Conservation (phyloP, 2,329 filamentous ascomycete genomes). For the Pseudogymnoascus sp. region DNA sequence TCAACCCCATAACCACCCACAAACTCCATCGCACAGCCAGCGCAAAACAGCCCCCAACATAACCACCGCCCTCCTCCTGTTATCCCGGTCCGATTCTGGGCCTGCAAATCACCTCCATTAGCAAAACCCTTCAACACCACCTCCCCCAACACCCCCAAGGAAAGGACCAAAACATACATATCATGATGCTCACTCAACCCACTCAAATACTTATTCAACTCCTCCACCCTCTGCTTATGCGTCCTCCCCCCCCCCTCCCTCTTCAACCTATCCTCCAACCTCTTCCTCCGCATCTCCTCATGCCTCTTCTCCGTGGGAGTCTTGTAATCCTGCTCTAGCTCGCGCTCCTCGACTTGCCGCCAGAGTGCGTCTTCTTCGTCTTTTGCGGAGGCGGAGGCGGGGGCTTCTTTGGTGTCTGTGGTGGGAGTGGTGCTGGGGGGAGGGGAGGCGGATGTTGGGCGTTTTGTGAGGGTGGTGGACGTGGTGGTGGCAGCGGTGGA, state of each 20-base stretch:
- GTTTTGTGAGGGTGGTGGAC: background rate
- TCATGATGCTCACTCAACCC: slow-evolving; percentile 95
- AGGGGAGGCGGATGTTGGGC: background rate
- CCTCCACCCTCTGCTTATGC: slow-evolving; percentile 93
- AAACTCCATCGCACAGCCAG: background rate
- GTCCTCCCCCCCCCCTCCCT: slow-evolving; percentile 65
- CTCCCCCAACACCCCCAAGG: background rate
- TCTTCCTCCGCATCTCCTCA: slow-evolving; percentile 73
- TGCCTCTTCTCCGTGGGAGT: slow-evolving; percentile 78
- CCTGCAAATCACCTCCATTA: slow-evolving; percentile 20
- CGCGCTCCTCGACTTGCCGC: slow-evolving; percentile 17
- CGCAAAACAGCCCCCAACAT: background rate
- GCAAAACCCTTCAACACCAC: too few relatives aligned
- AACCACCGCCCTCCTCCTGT: slow-evolving; percentile 19
- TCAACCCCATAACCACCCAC: background rate
- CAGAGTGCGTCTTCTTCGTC: slow-evolving; percentile 39
- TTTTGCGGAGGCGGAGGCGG: slow-evolving; percentile 33
- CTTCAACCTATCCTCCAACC: slow-evolving; percentile 73
- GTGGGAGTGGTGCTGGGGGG: background rate
- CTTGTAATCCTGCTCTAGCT: slow-evolving; percentile 46
- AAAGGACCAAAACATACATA: slow-evolving; percentile 50
- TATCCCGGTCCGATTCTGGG: slow-evolving; percentile 51
- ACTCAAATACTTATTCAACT: slow-evolving; percentile 88
- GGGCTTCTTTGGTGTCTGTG: slow-evolving; percentile 31
- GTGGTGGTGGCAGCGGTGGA: background rate